Evolutionary conservation across 345 rosid genomes (phyloP), one percentile per base, ranked within the genome.

Genomic region (Luvunga scandens): DNA sequence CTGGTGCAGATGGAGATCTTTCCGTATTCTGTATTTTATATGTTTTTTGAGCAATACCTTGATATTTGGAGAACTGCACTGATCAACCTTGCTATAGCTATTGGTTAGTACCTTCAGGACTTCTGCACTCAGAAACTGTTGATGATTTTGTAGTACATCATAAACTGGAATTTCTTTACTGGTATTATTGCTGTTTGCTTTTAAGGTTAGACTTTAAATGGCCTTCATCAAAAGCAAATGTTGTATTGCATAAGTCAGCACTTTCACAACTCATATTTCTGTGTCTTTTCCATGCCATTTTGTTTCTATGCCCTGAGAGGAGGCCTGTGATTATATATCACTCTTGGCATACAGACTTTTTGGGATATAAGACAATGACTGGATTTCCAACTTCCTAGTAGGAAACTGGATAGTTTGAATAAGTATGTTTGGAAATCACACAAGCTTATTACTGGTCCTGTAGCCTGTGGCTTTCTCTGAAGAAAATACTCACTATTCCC

Each of bases 1-100:
- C 75, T 81, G 67, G 7, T 88, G 82, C 97, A 96, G 99, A 90
- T 96, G 84, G 97, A 96, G 82, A 90, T 94, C 71, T 96, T 92
- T 85, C 99, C 99, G 75, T 94, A 96, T 77, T 96, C 99, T 4
- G 99, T 96, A 30, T 96, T 96, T 79, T 96, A 96, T 79, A 96
- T 96, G 97, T 96, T 89, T 87, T 96, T 96, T 73, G 99, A 96
- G 88, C 99, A 96, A 83, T 96, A 96, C 84, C 98, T 96, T 79
- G 89, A 92, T 81, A 96, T 96, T 85, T 96, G 99, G 99, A 96
- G 73, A 89, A 94, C 93, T 22, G 98, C 99, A 66, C 75, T 96
- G 85, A 89, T 92, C 87, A 94, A 90, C 88, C 95, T 96, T 72
- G 91, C 98, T 34, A 93, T 96, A 78, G 99, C 99, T 36, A 86